Evolutionary conservation across 225 moss, liverwort and hornwort species (phyloP), one percentile per base, ranked within the genome.

Genomic region (Ulota crispa): DNA sequence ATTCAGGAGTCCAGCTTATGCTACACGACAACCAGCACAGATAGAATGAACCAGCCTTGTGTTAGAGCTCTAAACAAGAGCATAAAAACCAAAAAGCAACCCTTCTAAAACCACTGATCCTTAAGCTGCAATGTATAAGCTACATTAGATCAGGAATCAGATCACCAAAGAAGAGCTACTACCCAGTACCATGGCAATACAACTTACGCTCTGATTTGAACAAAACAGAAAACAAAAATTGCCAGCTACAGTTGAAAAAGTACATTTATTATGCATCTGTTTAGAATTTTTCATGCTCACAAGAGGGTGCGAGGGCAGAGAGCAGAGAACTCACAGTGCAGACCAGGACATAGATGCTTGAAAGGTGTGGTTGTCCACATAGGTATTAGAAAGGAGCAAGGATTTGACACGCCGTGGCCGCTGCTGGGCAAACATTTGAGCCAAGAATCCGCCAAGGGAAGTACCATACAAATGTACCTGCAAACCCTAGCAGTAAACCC

Each of bases 381-480:
- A 99, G 4, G 96, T 96, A 80, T 96, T 99, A n/a, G 96, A 99
- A 47, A 99, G 92, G 60, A 99, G 83, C 82, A 99, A 83, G 24
- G 99, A 94, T 78, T 94, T 96, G 72, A 99, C 99, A 59, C 99
- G 93, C 54, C 99, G 85, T 26, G 92, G 92, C 19, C 99, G 91
- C 67, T 89, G 92, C 72, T 99, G 99, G 24, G 94, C 93, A 69
- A 96, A 99, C 81, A 96, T 62, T 87, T 99, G 99, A 11, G 90
- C 99, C 82, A 99, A 70, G 74, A 99, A 96, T 24, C 99, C 99
- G 28, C 99, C 96, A 52, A 99, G 92, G 39, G 99, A 92, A 55
- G 99, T 96, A 77, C 99, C 99, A 82, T 99, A 99, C 83, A 99
- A 83, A 79, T 99, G 99, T 32, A 99, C 84, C 94, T 94, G 84